phyloP scores from a whole-genome alignment of 768 basidiomycete genomes.

The Royoungia palumana region DNA sequence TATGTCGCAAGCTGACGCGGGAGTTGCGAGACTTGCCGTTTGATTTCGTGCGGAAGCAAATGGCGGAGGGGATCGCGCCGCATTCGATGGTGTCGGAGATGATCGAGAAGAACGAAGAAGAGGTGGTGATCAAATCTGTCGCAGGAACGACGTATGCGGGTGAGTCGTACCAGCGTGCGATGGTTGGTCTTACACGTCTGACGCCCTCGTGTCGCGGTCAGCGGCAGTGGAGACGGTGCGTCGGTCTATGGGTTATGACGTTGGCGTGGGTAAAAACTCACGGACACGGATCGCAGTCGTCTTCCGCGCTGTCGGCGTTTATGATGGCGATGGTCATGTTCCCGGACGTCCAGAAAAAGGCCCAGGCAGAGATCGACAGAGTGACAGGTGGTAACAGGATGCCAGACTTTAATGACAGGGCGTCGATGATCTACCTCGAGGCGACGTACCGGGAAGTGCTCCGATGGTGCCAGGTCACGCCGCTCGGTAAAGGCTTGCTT shows the following conservation, averaged over 20 bases:
- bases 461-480: conserved; percentile 24
- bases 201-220: neutral
- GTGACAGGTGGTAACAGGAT: conserved; percentile 15
- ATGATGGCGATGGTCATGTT: conserved; percentile 26
- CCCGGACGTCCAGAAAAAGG: conserved; percentile 23
- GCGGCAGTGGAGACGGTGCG: conserved; percentile 24
- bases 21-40: conserved; percentile 16
- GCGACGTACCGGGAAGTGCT: conserved; percentile 21
- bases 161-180: conserved; percentile 1
- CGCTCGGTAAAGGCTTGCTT: conserved; percentile 17
- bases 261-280: neutral
- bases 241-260: neutral
- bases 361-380: conserved; percentile 27
- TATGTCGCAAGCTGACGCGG: conserved; percentile 16
- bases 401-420: conserved; percentile 19
- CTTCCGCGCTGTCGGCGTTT: conserved; percentile 25
- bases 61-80: conserved; percentile 15
- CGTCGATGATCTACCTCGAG: conserved; percentile 24
- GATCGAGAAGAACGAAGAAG: conserved; percentile 26
- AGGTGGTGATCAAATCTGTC: conserved; percentile 27
- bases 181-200: too few species aligned
- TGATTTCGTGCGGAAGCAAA: conserved; percentile 19
- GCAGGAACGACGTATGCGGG: conserved; percentile 32
- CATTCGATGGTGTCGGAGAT: conserved; percentile 21
- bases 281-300: conserved; percentile 5